Evolutionary conservation across 2,329 filamentous ascomycete genomes (phyloP).

Genomic region (Diatrype stigma): DNA sequence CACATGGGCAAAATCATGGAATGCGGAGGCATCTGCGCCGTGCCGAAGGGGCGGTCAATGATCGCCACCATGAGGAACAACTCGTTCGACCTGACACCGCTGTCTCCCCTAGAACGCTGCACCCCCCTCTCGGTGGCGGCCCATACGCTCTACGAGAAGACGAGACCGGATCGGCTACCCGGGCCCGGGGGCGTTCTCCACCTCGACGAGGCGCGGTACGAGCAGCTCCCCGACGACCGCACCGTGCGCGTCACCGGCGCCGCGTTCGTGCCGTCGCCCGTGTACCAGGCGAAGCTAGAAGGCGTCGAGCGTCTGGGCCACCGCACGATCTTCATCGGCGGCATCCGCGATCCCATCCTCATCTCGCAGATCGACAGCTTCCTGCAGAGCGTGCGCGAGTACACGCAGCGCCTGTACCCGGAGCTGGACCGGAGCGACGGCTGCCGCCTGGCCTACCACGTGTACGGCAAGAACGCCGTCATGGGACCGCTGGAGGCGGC

Average conservation of each 20-base stretch:
- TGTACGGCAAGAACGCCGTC: constrained; percentile 32
- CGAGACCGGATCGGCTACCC: constrained; percentile 34
- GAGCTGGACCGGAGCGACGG: constrained; percentile 7
- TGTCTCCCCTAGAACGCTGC: constrained; percentile 28
- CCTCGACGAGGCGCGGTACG: constrained; percentile 29
- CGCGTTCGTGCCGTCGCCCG: constrained; percentile 18
- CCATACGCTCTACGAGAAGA: constrained; percentile 42
- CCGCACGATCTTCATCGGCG: constrained; percentile 34
- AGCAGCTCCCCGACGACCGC: constrained; percentile 27
- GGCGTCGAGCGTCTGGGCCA: constrained; percentile 32
- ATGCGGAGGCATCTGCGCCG: constrained; percentile 35
- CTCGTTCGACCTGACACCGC: constrained; percentile 35
- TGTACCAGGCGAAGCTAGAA: constrained; percentile 38
- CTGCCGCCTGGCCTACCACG: constrained; percentile 19
- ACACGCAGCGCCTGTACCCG: constrained; percentile 11
- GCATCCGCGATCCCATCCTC: constrained; percentile 35
- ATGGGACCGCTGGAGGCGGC: constrained; percentile 24
- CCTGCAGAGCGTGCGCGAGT: constrained; percentile 21
- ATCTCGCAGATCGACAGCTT: constrained; percentile 29
- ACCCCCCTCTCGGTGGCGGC: constrained; percentile 36
- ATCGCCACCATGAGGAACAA: constrained; percentile 28
- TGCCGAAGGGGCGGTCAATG: constrained; percentile 32
- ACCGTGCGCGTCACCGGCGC: constrained; percentile 29
- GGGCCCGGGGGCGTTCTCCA: constrained; percentile 38
- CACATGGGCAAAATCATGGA: constrained; percentile 45